Evolutionary conservation across 805 yeast genomes (phyloP), one percentile per base, ranked within the genome.

Genomic region (Lipomyces kockii): DNA sequence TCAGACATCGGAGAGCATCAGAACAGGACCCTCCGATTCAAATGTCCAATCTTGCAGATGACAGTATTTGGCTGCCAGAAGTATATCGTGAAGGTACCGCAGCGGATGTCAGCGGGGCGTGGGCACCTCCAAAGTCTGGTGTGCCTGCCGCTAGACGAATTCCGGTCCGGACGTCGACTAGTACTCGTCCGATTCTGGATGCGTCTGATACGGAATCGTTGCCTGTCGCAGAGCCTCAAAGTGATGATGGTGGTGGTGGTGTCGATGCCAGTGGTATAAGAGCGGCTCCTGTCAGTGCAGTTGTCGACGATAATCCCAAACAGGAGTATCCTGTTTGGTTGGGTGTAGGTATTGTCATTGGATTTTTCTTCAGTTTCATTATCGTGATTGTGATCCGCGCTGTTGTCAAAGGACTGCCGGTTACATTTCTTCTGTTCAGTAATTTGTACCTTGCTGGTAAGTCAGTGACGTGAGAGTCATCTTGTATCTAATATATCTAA

Each of bases 361-460:
- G 59, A 8, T 64, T 67, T 52, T 22, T 66, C 9, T 20, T 58
- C 11, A 55, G 71, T 32, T 67, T 67, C 54, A 35, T 67, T 22
- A 57, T 65, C 6, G 65, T 67, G 20, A 66, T 67, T 46, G 70
- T 67, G 22, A 51, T 67, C 25, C 69, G 65, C 7, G 62, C 70
- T 3, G 46, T 52, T 4, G 53, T 56, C n/a, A 37, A 58, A 37
- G 49, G 58, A 3, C 22, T 65, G 37, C 69, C 69, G 2, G 60
- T 67, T 35, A 60, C 70, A 11, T 67, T 61, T 56, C 35, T 43
- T 43, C 62, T 67, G 3, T 65, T 67, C 61, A 34, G 63, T 35
- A 67, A 66, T 49, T 57, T 67, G 37, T 67, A 67, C 43, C 66
- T 67, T 20, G 71, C 71, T 12, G 68, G 67, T 62, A 25, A 37